Evolutionary conservation across 805 yeast genomes (phyloP).

Genomic region (Candida ascalaphidarum): DNA sequence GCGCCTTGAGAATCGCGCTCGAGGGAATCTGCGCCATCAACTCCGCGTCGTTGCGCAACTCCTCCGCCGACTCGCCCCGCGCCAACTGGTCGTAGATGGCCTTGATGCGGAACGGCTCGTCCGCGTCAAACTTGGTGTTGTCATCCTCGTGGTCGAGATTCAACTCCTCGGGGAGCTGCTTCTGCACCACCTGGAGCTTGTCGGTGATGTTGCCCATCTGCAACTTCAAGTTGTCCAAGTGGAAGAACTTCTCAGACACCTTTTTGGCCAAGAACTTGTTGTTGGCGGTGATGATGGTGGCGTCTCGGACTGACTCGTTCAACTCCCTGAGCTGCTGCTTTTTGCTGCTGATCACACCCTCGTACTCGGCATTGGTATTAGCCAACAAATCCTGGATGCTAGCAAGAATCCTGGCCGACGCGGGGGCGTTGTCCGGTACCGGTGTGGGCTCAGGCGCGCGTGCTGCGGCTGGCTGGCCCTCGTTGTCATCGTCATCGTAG

Average conservation of each 20-base stretch:
- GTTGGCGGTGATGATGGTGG: conserved; percentile 35
- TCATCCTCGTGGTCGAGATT: conserved; percentile 35
- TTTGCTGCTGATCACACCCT: conserved; percentile 25
- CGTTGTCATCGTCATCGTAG: conserved; percentile 1
- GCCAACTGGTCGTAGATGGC: conserved; percentile 48
- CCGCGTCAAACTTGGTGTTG: conserved; percentile 70
- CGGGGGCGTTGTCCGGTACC: conserved; percentile 3
- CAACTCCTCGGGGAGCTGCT: conserved; percentile 26
- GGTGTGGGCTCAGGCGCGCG: conserved; percentile 1
- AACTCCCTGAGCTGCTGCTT: conserved; percentile 24
- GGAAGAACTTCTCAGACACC: conserved; percentile 25
- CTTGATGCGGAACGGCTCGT: conserved; percentile 78
- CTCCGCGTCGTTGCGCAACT: conserved; percentile 14
- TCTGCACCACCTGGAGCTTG: conserved; percentile 18
- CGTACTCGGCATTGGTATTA: conserved; percentile 31
- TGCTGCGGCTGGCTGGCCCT: not conserved
- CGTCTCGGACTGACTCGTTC: conserved; percentile 28
- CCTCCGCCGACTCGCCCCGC: conserved; percentile 16
- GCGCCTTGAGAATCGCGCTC: conserved; percentile 50
- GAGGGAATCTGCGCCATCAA: conserved; percentile 34
- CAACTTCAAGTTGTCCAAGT: conserved; percentile 43
- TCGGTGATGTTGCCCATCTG: conserved; percentile 35
- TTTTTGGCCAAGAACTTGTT: conserved; percentile 28
- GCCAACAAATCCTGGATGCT: conserved; percentile 30
- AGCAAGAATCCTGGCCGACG: conserved; percentile 24